Evolutionary conservation across 306 rosid species (phyloP).

Genomic region (Senna tora): DNA sequence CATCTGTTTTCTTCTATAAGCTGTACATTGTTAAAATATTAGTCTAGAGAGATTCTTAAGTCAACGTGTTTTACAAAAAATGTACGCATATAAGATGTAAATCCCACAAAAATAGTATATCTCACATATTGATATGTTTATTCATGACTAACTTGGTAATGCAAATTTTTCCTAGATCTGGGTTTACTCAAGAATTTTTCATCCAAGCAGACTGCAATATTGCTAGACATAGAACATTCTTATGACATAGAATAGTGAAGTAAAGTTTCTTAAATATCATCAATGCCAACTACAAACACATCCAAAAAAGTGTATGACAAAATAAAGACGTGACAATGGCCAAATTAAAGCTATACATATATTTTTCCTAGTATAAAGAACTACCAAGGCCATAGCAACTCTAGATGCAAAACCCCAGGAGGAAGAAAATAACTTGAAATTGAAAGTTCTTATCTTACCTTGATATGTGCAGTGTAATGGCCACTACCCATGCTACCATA

Average conservation of each 20-base stretch:
- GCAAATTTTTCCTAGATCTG: not conserved
- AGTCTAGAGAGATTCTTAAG: not conserved
- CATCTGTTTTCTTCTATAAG: constrained; percentile 88
- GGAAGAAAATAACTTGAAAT: not conserved
- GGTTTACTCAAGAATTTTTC: not conserved
- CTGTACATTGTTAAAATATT: constrained; percentile 50
- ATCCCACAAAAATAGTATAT: not conserved
- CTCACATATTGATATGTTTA: not conserved
- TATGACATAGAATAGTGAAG: not conserved
- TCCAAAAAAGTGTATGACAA: not conserved
- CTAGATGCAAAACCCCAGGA: not conserved
- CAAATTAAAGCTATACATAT: not conserved
- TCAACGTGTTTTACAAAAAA: not conserved
- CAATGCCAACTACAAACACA: not conserved
- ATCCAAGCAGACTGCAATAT: constrained; percentile 11
- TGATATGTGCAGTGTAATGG: constrained; percentile 95
- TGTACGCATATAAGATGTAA: not conserved
- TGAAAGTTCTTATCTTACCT: constrained; percentile 58
- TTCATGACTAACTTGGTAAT: not conserved
- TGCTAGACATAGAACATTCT: constrained; percentile 21
- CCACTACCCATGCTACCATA: constrained; percentile 99
- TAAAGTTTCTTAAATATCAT: not conserved
- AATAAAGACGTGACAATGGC: not conserved
- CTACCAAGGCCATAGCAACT: not conserved
- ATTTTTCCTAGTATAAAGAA: not conserved